Base-by-base conservation (phyloP, 176 grass and related monocot species). In the bread wheat (Triticum aestivum) region DNA sequence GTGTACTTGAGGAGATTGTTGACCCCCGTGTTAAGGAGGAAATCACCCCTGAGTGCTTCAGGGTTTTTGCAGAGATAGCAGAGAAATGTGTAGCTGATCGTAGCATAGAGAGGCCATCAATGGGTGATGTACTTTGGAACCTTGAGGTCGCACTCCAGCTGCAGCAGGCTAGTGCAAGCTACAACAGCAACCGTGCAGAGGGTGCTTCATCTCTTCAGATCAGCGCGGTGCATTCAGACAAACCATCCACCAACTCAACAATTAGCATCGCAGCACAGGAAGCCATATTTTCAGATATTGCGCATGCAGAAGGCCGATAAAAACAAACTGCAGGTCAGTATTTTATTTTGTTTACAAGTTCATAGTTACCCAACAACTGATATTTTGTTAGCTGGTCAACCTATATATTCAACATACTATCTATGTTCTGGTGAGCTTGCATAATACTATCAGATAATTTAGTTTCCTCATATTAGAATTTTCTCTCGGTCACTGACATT, bases 11-110 rank as follows among this genome's bases (percentile, higher is more conserved):
- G 0, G 2, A 65, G 56, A 88, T 91, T 1, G 72, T 85, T 1
- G 86, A 91, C 63, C 90, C 77, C 0, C 17, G 26, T 17, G 51
- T 91, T 2, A 33, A 85, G 35, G 86, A 65, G 39, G 23, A 82
- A 9, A 87, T 84, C 37, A 11, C 62, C 9, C 52, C 27, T 4
- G 37, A 78, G 32, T 88, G 65, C 12, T 71, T 91, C 8, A 65
- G 11, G 9, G 79, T 73, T 8, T 85, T 82, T 56, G 77, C 20
- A 0, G 78, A 85, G 29, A 88, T 54, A 1, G 85, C 85, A 0
- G 81, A 87, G 85, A 33, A 63, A 15, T 91, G 89, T 14, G 69
- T 87, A 11, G 75, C 81, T 12, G 85, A 87, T 6, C 35, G 30
- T 0, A 61, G 82, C 20, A 47, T 67, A 1, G 84, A 85, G 12